phyloP scores from a whole-genome alignment of 208 protist species.

The Zelonia costaricensis region DNA sequence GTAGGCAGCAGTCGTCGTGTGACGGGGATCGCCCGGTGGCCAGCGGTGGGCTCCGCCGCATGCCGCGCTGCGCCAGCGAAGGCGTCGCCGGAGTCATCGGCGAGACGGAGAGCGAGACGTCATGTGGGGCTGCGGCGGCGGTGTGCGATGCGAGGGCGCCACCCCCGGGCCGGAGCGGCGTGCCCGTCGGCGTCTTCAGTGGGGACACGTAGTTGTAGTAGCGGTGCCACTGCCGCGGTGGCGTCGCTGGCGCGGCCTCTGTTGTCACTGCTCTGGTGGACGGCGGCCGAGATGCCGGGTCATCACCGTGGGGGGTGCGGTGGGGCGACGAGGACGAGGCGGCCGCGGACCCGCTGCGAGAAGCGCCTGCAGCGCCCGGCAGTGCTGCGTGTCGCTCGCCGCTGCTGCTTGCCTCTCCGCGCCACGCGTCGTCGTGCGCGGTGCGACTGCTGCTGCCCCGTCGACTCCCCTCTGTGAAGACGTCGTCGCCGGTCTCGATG shows the following conservation, averaged over 20 bases:
- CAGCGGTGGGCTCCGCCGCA: too few species aligned
- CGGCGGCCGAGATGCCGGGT: too few species aligned
- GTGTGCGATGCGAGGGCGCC: not conserved
- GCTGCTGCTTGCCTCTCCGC: too few species aligned
- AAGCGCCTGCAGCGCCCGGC: not conserved
- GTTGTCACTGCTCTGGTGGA: not conserved
- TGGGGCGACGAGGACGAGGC: too few species aligned
- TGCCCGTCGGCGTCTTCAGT: not conserved
- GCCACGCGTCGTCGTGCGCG: too few species aligned
- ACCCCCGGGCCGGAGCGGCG: not conserved
- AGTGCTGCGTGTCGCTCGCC: not conserved
- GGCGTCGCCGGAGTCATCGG: constrained; percentile 1
- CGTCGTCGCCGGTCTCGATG: not conserved
- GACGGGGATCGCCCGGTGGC: too few species aligned
- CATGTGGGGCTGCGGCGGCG: not conserved
- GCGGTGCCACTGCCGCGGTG: not conserved
- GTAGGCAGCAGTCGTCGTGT: too few species aligned
- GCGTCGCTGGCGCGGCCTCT: not conserved
- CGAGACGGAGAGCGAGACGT: not conserved
- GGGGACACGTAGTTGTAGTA: constrained; percentile 11
- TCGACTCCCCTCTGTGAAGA: not conserved
- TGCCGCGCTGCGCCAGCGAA: too few species aligned
- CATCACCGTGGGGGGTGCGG: too few species aligned
- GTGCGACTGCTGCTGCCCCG: not conserved
- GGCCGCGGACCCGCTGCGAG: not conserved